Percentiles rank a stretch among this genome's conserved stretches.
Conservation (phyloP, 2,329 filamentous ascomycete species). For the Podosphaera leucotricha region DNA sequence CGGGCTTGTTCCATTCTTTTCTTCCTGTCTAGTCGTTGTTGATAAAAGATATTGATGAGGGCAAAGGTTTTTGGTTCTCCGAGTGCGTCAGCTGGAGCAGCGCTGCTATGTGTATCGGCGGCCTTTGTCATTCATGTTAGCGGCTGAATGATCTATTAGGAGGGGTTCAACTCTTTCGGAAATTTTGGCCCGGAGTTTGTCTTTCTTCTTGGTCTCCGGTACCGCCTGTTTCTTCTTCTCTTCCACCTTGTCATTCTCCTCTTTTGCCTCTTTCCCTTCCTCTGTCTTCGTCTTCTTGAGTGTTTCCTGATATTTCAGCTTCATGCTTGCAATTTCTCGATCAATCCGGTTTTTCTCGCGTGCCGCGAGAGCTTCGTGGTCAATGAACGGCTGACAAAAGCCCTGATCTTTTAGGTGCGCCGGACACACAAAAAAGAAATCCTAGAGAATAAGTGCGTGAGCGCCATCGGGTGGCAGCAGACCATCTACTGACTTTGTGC, state of each 20-base stretch:
- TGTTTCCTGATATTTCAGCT: constrained; percentile 54
- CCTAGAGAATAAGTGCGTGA: constrained; percentile 20
- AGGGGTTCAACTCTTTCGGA: neutral
- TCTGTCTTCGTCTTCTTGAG: constrained; percentile 45
- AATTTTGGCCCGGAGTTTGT: neutral
- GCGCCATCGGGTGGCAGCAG: neutral
- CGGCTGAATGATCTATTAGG: neutral
- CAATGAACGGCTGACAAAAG: constrained; percentile 56
- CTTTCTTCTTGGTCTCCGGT: neutral
- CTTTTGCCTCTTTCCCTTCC: constrained; percentile 34
- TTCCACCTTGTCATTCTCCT: constrained; percentile 22
- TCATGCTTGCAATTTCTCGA: constrained; percentile 37
- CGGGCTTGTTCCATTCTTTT: constrained; percentile 57
- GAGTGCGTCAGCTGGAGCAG: constrained; percentile 3
- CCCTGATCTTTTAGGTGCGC: constrained; percentile 60
- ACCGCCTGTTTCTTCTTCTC: constrained; percentile 13
- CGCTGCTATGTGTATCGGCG: neutral
- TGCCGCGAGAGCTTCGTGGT: constrained; percentile 38
- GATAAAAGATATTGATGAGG: constrained; percentile 70
- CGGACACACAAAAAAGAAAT: constrained; percentile 82
- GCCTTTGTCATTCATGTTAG: neutral
- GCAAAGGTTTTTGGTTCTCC: constrained; percentile 62
- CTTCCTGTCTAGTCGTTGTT: constrained; percentile 60
- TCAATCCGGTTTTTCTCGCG: constrained; percentile 39
- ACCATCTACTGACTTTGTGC: constrained; percentile 41